Conservation (phyloP, 179 eudicot genomes). For the Monotropa hypopitys region DNA sequence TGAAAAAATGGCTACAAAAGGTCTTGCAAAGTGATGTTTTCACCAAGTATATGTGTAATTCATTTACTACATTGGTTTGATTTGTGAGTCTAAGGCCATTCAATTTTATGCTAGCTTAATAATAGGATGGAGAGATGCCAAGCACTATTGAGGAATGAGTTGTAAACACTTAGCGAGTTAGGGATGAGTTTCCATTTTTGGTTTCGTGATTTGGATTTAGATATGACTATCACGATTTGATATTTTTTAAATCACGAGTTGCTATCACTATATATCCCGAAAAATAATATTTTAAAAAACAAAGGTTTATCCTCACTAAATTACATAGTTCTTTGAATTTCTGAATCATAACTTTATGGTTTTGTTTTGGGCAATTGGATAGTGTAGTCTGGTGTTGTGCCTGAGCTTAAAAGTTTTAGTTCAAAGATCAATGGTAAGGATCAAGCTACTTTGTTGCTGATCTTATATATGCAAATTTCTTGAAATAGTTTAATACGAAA, state of each 20-base stretch:
- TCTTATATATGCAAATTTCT: not conserved
- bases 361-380: constrained; percentile 15
- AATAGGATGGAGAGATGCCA: not conserved
- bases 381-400: constrained; percentile 28
- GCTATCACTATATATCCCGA: no score
- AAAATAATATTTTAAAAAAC: not conserved
- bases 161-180: no score
- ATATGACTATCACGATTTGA: no score
- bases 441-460: constrained; percentile 8
- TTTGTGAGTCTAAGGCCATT: not conserved
- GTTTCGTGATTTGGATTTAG: no score
- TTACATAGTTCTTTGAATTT: constrained; percentile 9
- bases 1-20: constrained; percentile 93
- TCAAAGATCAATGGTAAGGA: constrained; percentile 24
- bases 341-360: constrained; percentile 14
- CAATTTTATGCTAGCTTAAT: not conserved
- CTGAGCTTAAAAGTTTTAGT: constrained; percentile 24
- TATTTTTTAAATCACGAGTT: no score
- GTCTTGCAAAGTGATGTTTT: constrained; percentile 20
- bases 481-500: not conserved
- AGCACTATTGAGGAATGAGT: no score
- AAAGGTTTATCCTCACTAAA: constrained; percentile 1
- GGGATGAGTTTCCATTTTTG: no score
- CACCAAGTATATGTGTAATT: not conserved
- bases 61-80: not conserved